Evolutionary conservation across 805 yeast species (phyloP).

Genomic region (Yamadazyma paraphyllophila): DNA sequence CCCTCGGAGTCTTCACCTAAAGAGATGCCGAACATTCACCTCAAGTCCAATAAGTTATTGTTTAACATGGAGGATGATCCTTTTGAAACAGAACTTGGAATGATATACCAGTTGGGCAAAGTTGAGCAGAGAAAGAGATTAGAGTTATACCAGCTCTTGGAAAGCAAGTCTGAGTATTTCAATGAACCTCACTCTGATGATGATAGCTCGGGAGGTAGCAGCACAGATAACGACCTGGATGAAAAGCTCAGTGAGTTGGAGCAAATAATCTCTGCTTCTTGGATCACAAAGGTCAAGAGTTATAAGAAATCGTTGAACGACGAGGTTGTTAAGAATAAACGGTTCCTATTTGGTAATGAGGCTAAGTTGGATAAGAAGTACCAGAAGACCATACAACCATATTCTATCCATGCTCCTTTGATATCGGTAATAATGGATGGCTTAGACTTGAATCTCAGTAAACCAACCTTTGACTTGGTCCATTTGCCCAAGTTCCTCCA

Average conservation of each 20-base stretch:
- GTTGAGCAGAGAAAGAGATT: conserved; percentile 39
- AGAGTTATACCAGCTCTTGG: conserved; percentile 28
- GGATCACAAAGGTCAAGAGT: conserved; percentile 66
- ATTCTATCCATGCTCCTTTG: conserved; percentile 35
- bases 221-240: conserved; percentile 24
- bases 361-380: conserved; percentile 14
- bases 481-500: conserved; percentile 61
- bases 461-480: conserved; percentile 26
- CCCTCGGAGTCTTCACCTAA: conserved; percentile 32
- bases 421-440: conserved; percentile 28
- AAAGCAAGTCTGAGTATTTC: conserved; percentile 10
- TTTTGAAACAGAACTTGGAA: conserved; percentile 38
- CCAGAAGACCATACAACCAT: conserved; percentile 27
- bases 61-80: conserved; percentile 46
- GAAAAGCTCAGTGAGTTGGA: conserved; percentile 30
- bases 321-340: conserved; percentile 36
- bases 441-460: conserved; percentile 22
- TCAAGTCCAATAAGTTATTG: conserved; percentile 25
- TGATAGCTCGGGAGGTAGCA: conserved; percentile 8
- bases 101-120: conserved; percentile 42
- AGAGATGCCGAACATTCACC: conserved; percentile 25
- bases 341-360: conserved; percentile 37
- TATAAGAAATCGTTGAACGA: conserved; percentile 38
- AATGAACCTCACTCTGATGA: conserved; percentile 2
- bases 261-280: conserved; percentile 54